Conservation (phyloP, 2,329 filamentous ascomycete species). For the Didymella segeticola region DNA sequence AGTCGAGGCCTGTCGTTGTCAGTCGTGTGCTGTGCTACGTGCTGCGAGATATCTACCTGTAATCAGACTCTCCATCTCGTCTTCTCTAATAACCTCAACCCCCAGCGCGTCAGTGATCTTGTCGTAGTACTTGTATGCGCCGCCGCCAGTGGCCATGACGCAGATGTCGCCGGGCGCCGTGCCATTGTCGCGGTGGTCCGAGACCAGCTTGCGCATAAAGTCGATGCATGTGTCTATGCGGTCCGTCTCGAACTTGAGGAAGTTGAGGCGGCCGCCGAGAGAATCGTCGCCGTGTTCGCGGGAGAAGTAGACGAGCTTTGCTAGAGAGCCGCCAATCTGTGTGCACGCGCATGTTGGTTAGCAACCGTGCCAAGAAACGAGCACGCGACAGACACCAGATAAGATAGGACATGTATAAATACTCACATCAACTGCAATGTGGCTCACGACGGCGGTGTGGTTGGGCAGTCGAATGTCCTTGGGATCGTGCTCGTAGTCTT, state of each 20-base stretch:
- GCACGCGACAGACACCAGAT: constrained; percentile 22
- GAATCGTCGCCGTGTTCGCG: constrained; percentile 81
- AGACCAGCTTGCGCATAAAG: constrained; percentile 85
- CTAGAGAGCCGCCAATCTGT: constrained; percentile 92
- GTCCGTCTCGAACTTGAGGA: constrained; percentile 95
- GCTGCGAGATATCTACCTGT: constrained; percentile 66
- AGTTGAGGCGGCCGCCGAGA: constrained; percentile 89
- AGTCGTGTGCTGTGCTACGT: not conserved
- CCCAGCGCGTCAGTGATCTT: constrained; percentile 82
- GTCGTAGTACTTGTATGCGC: constrained; percentile 97
- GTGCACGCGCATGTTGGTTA: constrained; percentile 51
- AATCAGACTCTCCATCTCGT: constrained; percentile 99
- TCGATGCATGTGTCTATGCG: constrained; percentile 91
- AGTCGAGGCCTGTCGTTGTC: constrained; percentile 75
- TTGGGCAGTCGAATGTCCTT: constrained; percentile 96
- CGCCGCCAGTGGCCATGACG: constrained; percentile 95
- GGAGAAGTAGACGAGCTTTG: constrained; percentile 97
- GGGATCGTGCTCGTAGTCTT: constrained; percentile 73
- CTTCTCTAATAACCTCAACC: constrained; percentile 88
- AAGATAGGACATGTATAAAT: too few relatives aligned
- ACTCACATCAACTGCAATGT: constrained; percentile 93
- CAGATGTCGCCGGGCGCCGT: constrained; percentile 75
- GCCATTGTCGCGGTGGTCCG: constrained; percentile 81
- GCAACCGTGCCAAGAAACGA: constrained; percentile 13
- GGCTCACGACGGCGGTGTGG: constrained; percentile 92